phyloP scores from a whole-genome alignment of 1,284 basidiomycete genomes.

The Cryptococcus amylolentus region DNA sequence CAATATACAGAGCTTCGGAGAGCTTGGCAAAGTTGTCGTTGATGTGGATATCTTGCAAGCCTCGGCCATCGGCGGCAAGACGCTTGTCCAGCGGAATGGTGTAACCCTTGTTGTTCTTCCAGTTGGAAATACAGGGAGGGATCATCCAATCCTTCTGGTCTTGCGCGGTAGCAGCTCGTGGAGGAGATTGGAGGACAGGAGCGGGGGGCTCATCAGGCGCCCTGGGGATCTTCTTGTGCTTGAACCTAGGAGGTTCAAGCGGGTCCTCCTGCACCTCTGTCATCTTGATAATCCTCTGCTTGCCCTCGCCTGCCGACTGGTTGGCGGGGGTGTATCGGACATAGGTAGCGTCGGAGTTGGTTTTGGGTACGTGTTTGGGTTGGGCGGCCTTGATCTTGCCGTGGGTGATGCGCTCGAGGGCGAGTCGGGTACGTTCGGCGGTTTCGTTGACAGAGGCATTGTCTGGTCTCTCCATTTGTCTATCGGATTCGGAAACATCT shows the following conservation, averaged over 20 bases:
- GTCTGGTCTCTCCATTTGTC: slow-evolving; percentile 82
- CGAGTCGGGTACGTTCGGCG: slow-evolving; percentile 82
- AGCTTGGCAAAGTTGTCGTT: slow-evolving; percentile 99
- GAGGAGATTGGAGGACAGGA: slow-evolving; percentile 93
- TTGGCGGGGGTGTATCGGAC: slow-evolving; percentile 90
- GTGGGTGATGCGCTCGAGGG: slow-evolving; percentile 87
- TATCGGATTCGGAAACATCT: slow-evolving; percentile 72
- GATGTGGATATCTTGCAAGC: slow-evolving; percentile 96
- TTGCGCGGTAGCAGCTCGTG: slow-evolving; percentile 88
- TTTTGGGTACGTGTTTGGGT: slow-evolving; percentile 62
- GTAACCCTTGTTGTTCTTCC: slow-evolving; percentile 99
- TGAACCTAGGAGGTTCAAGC: slow-evolving; percentile 92
- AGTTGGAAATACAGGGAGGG: slow-evolving; percentile 98
- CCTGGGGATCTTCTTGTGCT: slow-evolving; percentile 96
- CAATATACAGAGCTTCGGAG: slow-evolving; percentile 90
- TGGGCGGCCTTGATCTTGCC: slow-evolving; percentile 97
- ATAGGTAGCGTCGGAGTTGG: slow-evolving; percentile 75
- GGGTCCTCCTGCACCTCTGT: slow-evolving; percentile 95
- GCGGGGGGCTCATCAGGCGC: slow-evolving; percentile 95
- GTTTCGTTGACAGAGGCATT: slow-evolving; percentile 85
- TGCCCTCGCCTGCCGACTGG: slow-evolving; percentile 52
- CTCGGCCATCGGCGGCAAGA: slow-evolving; percentile 93
- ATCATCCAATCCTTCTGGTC: slow-evolving; percentile 99
- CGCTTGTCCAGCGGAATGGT: slow-evolving; percentile 98
- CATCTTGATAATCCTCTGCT: slow-evolving; percentile 99